Evolutionary conservation across 441 rosid genomes (phyloP), one percentile per base, ranked within the genome.

Genomic region (Gossypium davidsonii): DNA sequence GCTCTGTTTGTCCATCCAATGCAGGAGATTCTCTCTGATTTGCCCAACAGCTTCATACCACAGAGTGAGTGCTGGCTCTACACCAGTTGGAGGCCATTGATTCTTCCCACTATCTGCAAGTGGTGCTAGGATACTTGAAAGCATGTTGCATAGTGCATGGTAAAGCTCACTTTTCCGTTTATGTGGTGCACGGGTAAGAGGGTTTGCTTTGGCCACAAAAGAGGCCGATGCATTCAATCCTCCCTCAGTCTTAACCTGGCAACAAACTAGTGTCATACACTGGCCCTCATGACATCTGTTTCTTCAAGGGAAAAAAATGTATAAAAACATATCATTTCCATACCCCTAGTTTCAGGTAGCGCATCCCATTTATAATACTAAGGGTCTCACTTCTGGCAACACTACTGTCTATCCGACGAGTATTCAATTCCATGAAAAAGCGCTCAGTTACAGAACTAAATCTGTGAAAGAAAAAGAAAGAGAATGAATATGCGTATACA

Each of bases 1-100:
- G 88, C 97, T 95, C 83, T 95, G 99, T 82, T 91, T 95, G 79
- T 95, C 99, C 98, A 95, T 90, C 99, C 99, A 95, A 79, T 90
- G 89, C 58, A 91, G 83, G 12, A 93, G 97, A 74, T 88, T 91
- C 77, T 71, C 84, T 81, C 97, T 89, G 81, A 95, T 91, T 76
- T 95, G 91, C 65, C 95, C 95, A 76, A 95, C 98, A 75, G 99
- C 99, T 74, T 95, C 99, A 84, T 89, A 89, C 98, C 99, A 95
- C 66, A 95, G 82, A 44, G 89, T 84, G 75, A 95, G 91, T 44
- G 99, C 97, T 79, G 91, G 92, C 79, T 95, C 97, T 51, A 94
- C 96, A 74, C 96, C 96, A 71, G 86, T 84, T 79, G 99, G 99
- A 57, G 99, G 99, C 99, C 99, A 95, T 73, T 87, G 99, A 83